phyloP scores from a whole-genome alignment of 2,329 filamentous ascomycete species.

The Ophiosphaerella korrae region DNA sequence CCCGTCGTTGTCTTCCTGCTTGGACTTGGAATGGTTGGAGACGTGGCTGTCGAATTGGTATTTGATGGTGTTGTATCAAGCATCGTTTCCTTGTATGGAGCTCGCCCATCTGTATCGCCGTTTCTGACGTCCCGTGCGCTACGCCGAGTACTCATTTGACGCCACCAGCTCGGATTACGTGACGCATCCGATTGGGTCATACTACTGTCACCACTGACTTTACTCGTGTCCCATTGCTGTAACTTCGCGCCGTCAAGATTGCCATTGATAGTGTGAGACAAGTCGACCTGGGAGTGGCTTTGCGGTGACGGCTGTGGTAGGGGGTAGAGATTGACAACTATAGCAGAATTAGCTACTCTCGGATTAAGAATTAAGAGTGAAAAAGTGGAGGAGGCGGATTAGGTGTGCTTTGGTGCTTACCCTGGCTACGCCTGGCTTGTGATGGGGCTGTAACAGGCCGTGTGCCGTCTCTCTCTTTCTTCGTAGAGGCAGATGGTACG shows the following conservation, averaged over 20 bases:
- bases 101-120: constrained; percentile 30
- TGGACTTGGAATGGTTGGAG: constrained; percentile 30
- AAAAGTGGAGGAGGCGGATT: constrained; percentile 8
- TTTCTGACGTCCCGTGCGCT: constrained; percentile 34
- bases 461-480: constrained; percentile 29
- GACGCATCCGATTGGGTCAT: constrained; percentile 35
- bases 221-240: constrained; percentile 40
- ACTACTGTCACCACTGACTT: constrained; percentile 38
- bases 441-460: constrained; percentile 46
- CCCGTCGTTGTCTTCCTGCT: constrained; percentile 35
- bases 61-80: constrained; percentile 31
- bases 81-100: constrained; percentile 31
- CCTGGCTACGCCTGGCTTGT: constrained; percentile 38
- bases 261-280: constrained; percentile 38
- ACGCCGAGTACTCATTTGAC: constrained; percentile 40
- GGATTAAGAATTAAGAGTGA: not conserved
- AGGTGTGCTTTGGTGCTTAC: constrained; percentile 31
- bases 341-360: constrained; percentile 1
- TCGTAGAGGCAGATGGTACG: constrained; percentile 31
- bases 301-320: constrained; percentile 36
- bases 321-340: constrained; percentile 40
- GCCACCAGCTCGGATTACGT: constrained; percentile 44
- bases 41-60: constrained; percentile 25
- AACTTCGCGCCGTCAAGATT: constrained; percentile 39
- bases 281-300: constrained; percentile 43